Percentiles rank a stretch among this genome's conserved stretches.
These are phyloP conservation scores for Geotrichum aggregatum DNA, from an alignment of 1,139 yeast genomes.

Conservation along the genomic window DNA sequence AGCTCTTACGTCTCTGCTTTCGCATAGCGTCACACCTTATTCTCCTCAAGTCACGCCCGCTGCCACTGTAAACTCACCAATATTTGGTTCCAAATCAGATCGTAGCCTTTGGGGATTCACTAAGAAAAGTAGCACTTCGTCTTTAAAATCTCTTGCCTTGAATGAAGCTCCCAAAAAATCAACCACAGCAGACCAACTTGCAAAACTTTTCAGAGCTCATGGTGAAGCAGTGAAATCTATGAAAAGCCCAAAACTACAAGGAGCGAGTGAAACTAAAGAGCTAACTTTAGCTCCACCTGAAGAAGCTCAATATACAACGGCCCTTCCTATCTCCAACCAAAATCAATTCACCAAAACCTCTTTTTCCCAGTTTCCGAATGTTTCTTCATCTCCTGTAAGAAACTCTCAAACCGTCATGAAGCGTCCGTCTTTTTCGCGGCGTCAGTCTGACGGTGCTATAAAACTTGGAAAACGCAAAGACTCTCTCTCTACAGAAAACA, in stretches of 20 bases:
- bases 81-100: neutral
- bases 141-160: neutral
- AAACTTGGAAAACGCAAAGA: conserved; percentile 1
- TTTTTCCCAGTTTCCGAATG: neutral
- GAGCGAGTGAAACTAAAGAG: no score
- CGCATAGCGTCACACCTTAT: neutral
- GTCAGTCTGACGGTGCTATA: neutral
- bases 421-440: conserved; percentile 3
- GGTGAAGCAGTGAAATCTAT: neutral
- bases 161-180: neutral
- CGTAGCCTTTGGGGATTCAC: neutral
- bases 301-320: neutral
- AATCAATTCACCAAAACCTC: conserved; percentile 2
- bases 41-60: neutral
- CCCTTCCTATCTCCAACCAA: conserved; percentile 6
- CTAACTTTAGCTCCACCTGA: neutral
- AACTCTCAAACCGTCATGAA: neutral
- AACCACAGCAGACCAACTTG: neutral
- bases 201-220: neutral
- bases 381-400: neutral
- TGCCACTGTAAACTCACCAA: neutral
- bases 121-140: neutral
- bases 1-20: conserved; percentile 4
- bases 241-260: neutral
- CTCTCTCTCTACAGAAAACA: neutral